Evolutionary conservation across 1,284 basidiomycete species (phyloP).

Genomic region (Trichosporon sp.): DNA sequence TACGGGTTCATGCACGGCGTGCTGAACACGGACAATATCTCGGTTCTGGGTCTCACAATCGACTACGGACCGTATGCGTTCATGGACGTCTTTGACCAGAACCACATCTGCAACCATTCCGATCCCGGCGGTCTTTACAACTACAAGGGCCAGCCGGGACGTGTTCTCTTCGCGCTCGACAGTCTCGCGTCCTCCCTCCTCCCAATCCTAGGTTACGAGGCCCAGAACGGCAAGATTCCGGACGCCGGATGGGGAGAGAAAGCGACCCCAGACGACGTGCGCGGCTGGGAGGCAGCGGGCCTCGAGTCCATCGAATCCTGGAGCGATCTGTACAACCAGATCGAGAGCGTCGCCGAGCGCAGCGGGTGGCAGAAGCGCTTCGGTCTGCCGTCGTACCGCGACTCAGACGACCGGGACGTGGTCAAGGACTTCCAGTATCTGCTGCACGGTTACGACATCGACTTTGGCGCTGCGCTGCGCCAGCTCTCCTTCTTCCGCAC

Average conservation of each 20-base stretch:
- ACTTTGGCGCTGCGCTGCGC: conserved; percentile 83
- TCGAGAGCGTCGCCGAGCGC: conserved; percentile 66
- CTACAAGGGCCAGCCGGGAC: conserved; percentile 63
- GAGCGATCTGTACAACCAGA: conserved; percentile 64
- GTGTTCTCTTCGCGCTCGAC: conserved; percentile 70
- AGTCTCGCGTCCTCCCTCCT: conserved; percentile 73
- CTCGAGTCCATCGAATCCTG: conserved; percentile 58
- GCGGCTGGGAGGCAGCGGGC: conserved; percentile 66
- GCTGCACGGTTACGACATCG: conserved; percentile 70
- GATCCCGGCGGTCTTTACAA: conserved; percentile 84
- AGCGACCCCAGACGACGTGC: conserved; percentile 65
- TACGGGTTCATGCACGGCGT: conserved; percentile 85
- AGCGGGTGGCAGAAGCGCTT: conserved; percentile 74
- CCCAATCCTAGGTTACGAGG: conserved; percentile 77
- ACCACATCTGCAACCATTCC: conserved; percentile 91
- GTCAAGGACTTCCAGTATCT: conserved; percentile 69
- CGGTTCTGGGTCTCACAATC: conserved; percentile 84
- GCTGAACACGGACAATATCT: conserved; percentile 95
- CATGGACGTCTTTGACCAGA: conserved; percentile 85
- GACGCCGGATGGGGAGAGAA: conserved; percentile 66
- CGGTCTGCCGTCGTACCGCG: conserved; percentile 64
- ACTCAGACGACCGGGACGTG: conserved; percentile 63
- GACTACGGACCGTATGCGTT: conserved; percentile 94
- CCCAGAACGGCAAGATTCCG: conserved; percentile 62
- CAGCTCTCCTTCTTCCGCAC: conserved; percentile 68